phyloP scores from a whole-genome alignment of 768 basidiomycete genomes.

The Trametes meyenii region DNA sequence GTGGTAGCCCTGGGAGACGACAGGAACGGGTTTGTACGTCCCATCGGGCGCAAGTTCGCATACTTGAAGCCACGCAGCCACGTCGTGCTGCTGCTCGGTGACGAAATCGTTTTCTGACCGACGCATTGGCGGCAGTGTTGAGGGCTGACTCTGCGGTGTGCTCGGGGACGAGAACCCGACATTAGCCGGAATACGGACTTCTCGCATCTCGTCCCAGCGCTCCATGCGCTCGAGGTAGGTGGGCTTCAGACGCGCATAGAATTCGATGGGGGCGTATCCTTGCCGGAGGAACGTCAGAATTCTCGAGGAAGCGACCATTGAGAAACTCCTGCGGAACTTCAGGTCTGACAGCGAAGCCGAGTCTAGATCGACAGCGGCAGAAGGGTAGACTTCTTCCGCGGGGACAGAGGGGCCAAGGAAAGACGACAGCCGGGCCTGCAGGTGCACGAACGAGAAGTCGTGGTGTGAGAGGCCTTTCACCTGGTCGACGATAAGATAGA shows the following conservation, averaged over 20 bases:
- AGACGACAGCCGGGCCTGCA: slow-evolving; percentile 87
- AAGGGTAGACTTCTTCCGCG: slow-evolving; percentile 84
- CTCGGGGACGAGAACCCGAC: slow-evolving; percentile 30
- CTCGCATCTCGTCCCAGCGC: slow-evolving; percentile 92
- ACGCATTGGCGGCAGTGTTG: slow-evolving; percentile 72
- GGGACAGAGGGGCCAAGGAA: slow-evolving; percentile 72
- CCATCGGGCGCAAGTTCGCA: slow-evolving; percentile 87
- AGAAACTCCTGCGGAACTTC: slow-evolving; percentile 82
- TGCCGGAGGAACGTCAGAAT: slow-evolving; percentile 71
- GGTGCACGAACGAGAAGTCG: slow-evolving; percentile 84
- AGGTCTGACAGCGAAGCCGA: slow-evolving; percentile 72
- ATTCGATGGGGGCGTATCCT: slow-evolving; percentile 85
- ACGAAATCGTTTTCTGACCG: slow-evolving; percentile 93
- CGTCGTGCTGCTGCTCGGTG: slow-evolving; percentile 84
- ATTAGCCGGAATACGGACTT: slow-evolving; percentile 55
- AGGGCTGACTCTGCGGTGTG: slow-evolving; percentile 43
- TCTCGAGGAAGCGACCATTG: slow-evolving; percentile 73
- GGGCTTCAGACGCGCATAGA: slow-evolving; percentile 82
- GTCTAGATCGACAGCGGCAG: slow-evolving; percentile 74
- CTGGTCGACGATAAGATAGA: slow-evolving; percentile 83
- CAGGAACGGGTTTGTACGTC: slow-evolving; percentile 80
- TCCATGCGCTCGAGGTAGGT: slow-evolving; percentile 89
- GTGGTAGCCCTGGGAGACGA: slow-evolving; percentile 70
- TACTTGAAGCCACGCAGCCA: slow-evolving; percentile 86
- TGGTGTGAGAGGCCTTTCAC: slow-evolving; percentile 89